Conservation (phyloP, 1,284 basidiomycete species). For the Meripilus lineatus region DNA sequence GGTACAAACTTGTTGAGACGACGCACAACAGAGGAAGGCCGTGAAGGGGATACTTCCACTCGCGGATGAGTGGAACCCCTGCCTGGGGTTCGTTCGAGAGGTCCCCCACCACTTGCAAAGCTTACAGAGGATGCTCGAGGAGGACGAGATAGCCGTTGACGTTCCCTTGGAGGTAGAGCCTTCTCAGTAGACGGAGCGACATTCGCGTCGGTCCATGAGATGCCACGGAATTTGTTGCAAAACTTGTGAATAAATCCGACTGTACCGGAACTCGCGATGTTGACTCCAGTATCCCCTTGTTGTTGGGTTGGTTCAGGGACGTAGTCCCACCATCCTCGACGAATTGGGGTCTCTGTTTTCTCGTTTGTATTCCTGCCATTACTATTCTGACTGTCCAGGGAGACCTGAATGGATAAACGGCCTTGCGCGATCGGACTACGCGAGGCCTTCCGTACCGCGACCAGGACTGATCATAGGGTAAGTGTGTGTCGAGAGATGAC, state of each 20-base stretch:
- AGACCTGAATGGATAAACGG: conserved; percentile 49
- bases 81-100: background rate
- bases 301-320: conserved; percentile 23
- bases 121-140: conserved; percentile 3
- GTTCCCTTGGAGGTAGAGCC: too few relatives aligned
- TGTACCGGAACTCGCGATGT: background rate
- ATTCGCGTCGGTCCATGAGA: too few relatives aligned
- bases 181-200: too few relatives aligned
- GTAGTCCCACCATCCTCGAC: conserved; percentile 56
- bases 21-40: conserved; percentile 35
- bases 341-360: conserved; percentile 17
- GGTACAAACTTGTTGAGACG: conserved; percentile 46
- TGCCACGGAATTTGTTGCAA: background rate
- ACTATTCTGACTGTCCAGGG: conserved; percentile 36
- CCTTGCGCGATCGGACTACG: conserved; percentile 47
- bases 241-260: background rate
- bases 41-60: background rate
- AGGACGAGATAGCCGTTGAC: too few relatives aligned
- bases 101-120: conserved; percentile 1
- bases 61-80: too few relatives aligned
- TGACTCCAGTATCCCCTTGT: background rate
- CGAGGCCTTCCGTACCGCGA: conserved; percentile 52
- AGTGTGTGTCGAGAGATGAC: background rate
- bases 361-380: too few relatives aligned
- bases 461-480: conserved; percentile 38